Base-by-base conservation (phyloP, 768 basidiomycete genomes). In the Lepiota venenata region DNA sequence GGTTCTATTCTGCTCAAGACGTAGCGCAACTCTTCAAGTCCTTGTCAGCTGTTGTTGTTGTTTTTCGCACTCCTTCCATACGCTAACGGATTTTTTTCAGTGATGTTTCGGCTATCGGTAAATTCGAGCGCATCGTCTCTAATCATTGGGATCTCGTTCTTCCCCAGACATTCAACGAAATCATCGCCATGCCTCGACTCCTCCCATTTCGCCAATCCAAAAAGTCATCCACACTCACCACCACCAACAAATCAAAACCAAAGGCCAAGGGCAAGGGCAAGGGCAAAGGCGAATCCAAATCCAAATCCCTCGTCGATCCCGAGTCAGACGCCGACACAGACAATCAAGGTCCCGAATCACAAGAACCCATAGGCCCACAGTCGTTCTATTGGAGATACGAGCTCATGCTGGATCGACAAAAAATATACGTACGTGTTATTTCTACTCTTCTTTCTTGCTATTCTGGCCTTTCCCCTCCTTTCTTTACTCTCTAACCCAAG, bases 1-100 rank as follows among this genome's bases (percentile, higher is more conserved):
- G 84, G 84, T 83, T 68, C 45, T 86, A 80, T 64, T 71, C 76
- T 1, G 71, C 74, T 0, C 46, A 66, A n/a, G 84, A 86, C 35
- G 75, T 80, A 0, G 66, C 68, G 0, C 58, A 58, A 1, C 66
- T 74, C 0, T 61, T 79, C 27, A 76, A 77, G 27, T 75, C 78
- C 1, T 81, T 83, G 81, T 83, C 52, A 52, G 79, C 46, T 38
- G 39, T 10, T 27, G 18, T 25, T 11, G 3, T 27, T 20, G 20
- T 14, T 44, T 15, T 20, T 37, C 16, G 14, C 37, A 22, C 32
- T 39, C 5, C 16, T n/a, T 27, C 7, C 3, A 25, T 47, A 16
- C 37, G 32, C 16, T 52, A 12, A 25, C 25, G 2, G 5, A 2
- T 25, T 25, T 25, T 25, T 5, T 32, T 3, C 58, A 84, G 82